These are phyloP conservation scores for Chrysoporthe austroafricana DNA, from an alignment of 2,329 filamentous ascomycete genomes.

Conservation along the genomic window DNA sequence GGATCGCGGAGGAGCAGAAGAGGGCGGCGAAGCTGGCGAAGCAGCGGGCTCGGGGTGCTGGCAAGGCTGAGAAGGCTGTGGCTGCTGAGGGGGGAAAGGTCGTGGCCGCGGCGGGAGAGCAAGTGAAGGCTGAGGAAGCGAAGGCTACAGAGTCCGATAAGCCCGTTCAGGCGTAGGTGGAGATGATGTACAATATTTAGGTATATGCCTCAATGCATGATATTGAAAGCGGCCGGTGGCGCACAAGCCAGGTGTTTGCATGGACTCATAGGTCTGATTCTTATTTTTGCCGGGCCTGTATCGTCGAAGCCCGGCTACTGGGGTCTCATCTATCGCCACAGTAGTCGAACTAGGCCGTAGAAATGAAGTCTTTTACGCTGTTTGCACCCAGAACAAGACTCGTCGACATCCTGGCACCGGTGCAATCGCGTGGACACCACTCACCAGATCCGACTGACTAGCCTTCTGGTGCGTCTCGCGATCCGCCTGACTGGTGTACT, in stretches of 20 bases:
- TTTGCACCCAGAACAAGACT: no score
- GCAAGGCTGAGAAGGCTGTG: conserved; percentile 23
- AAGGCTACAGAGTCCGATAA: background rate
- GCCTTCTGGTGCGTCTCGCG: no score
- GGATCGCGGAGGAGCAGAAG: conserved; percentile 31
- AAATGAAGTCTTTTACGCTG: no score
- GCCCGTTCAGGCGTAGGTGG: background rate
- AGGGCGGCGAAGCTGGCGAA: conserved; percentile 30
- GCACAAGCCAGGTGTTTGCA: background rate
- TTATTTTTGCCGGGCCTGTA: no score
- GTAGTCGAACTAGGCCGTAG: no score
- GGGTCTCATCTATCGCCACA: no score
- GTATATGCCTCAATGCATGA: background rate
- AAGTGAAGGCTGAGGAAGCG: conserved; percentile 20
- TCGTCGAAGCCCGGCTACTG: no score
- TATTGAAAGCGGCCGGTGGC: background rate
- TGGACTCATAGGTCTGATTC: background rate
- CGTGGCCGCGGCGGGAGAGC: conserved; percentile 20
- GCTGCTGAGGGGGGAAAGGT: conserved; percentile 23
- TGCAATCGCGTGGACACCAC: no score
- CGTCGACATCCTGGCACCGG: no score
- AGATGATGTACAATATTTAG: background rate
- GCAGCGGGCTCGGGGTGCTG: conserved; percentile 29
- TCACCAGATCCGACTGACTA: no score
- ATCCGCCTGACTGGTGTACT: no score